Percentiles rank a stretch among this genome's conserved stretches.
These are phyloP conservation scores for Emericellopsis terricola DNA, from an alignment of 495 filamentous ascomycete genomes.

Conservation along the genomic window DNA sequence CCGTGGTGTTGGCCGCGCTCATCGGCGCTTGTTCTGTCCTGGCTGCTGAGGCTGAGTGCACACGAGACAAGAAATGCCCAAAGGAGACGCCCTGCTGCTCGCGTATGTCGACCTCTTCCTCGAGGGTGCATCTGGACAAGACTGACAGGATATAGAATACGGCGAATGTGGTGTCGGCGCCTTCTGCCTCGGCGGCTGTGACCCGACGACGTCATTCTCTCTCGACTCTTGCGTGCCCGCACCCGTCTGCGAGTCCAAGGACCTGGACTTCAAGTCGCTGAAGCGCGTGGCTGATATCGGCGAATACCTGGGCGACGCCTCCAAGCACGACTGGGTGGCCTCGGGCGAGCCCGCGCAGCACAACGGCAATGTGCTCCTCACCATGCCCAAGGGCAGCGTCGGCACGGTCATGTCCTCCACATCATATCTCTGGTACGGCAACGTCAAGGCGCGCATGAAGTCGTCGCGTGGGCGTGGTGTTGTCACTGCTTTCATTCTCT, in stretches of 20 bases:
- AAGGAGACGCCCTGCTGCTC: constrained; percentile 73
- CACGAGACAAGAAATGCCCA: constrained; percentile 51
- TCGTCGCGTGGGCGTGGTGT: constrained; percentile 73
- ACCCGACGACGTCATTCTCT: constrained; percentile 61
- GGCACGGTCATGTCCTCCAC: constrained; percentile 83
- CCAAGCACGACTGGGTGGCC: constrained; percentile 68
- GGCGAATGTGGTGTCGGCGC: constrained; percentile 84
- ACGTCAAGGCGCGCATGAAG: constrained; percentile 70
- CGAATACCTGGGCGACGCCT: constrained; percentile 72
- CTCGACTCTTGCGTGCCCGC: constrained; percentile 75
- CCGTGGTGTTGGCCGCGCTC: constrained; percentile 1
- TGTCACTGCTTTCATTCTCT: constrained; percentile 86
- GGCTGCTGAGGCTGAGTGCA: constrained; percentile 8
- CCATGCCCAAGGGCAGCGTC: constrained; percentile 63
- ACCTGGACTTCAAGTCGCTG: constrained; percentile 52
- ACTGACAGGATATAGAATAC: constrained; percentile 46
- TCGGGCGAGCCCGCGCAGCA: constrained; percentile 54
- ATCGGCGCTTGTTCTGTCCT: constrained; percentile 2
- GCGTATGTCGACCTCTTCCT: constrained; percentile 39
- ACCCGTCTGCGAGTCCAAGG: constrained; percentile 59
- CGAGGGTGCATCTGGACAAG: not conserved
- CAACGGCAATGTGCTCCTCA: constrained; percentile 52
- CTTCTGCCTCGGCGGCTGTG: constrained; percentile 92
- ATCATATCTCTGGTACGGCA: constrained; percentile 94
- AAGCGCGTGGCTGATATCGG: constrained; percentile 48